phyloP scores from a whole-genome alignment of 1,139 yeast genomes.

The Meyerozyma guilliermondii region DNA sequence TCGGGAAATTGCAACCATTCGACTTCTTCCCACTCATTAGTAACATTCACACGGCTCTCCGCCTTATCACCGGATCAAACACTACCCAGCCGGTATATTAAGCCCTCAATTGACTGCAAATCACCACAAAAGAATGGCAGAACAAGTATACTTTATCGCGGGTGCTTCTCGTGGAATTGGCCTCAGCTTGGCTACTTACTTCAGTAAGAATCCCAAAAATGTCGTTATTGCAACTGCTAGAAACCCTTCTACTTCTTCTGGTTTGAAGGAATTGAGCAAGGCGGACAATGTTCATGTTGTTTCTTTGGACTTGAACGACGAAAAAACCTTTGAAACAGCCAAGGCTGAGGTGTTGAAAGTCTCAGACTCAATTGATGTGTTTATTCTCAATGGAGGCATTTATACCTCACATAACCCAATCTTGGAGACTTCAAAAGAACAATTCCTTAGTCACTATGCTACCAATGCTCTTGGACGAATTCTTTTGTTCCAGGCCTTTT shows the following conservation, averaged over 20 bases:
- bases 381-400: slow-evolving; percentile 4
- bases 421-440: slow-evolving; percentile 1
- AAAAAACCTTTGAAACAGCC: background rate
- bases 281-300: slow-evolving; percentile 4
- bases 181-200: slow-evolving; percentile 9
- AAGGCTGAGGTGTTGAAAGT: slow-evolving; percentile 1
- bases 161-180: slow-evolving; percentile 23
- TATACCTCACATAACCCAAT: background rate
- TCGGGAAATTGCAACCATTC: no score
- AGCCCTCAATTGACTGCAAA: slow-evolving; percentile 4
- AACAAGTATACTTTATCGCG: slow-evolving; percentile 6
- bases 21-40: no score
- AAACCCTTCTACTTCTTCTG: slow-evolving; percentile 5
- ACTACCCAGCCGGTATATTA: background rate
- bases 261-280: slow-evolving; percentile 9
- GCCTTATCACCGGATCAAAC: no score
- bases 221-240: slow-evolving; percentile 13
- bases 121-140: background rate
- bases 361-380: slow-evolving; percentile 3
- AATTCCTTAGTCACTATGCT: slow-evolving; percentile 1
- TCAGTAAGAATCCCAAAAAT: slow-evolving; percentile 7
- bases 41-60: no score
- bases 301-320: slow-evolving; percentile 4
- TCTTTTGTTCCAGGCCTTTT: slow-evolving; percentile 3
- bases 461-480: background rate